These are phyloP conservation scores for Bretschneidera sinensis DNA, from an alignment of 345 rosid genomes.

Conservation along the genomic window DNA sequence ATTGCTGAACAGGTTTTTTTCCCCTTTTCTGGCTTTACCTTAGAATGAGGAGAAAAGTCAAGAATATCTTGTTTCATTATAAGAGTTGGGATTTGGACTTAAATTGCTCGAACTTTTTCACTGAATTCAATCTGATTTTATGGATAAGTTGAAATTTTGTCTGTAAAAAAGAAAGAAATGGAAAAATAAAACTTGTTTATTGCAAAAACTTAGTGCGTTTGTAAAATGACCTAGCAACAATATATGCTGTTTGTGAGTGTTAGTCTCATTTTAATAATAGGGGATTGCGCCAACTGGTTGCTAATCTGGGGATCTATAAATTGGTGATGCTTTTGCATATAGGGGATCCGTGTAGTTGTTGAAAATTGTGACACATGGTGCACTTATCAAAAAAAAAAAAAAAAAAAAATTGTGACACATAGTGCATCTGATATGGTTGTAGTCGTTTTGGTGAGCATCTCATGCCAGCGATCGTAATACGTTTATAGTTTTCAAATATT, in stretches of 20 bases:
- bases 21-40: neutral
- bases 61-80: neutral
- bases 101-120: neutral
- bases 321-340: neutral
- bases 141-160: neutral
- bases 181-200: neutral
- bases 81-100: too few relatives aligned
- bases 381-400: too few relatives aligned
- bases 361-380: too few relatives aligned
- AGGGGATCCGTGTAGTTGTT: neutral
- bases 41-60: neutral
- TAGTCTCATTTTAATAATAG: neutral
- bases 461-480: constrained; percentile 8
- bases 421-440: neutral
- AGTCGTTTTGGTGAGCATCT: neutral
- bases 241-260: neutral
- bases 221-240: neutral
- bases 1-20: constrained; percentile 72
- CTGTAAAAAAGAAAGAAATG: too few relatives aligned
- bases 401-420: too few relatives aligned
- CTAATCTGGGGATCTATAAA: neutral
- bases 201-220: too few relatives aligned
- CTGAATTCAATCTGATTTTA: neutral
- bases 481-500: constrained; percentile 13
- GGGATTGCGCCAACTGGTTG: neutral